Percentiles rank a stretch among this genome's conserved stretches.
phyloP scores from a whole-genome alignment of 176 grass and related monocot genomes.

The Musa acuminata region DNA sequence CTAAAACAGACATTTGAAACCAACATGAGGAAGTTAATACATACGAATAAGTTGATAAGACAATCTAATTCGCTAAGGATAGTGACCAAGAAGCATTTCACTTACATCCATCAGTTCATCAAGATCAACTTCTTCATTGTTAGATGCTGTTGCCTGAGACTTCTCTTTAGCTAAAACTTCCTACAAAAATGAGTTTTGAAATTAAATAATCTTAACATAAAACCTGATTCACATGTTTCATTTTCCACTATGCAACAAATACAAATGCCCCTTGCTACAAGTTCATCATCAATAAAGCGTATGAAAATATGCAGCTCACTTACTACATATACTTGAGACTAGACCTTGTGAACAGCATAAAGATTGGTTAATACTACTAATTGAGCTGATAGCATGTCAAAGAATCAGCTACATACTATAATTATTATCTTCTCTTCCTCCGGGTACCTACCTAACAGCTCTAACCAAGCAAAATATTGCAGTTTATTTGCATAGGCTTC shows the following conservation, averaged over 20 bases:
- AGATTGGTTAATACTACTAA: no score
- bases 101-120: slow-evolving; percentile 95
- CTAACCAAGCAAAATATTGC: background rate
- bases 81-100: slow-evolving; percentile 3
- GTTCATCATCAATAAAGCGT: no score
- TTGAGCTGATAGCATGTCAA: no score
- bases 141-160: slow-evolving; percentile 41
- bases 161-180: slow-evolving; percentile 68
- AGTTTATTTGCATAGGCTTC: background rate
- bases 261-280: no score
- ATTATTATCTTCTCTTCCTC: no score
- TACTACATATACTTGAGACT: no score
- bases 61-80: background rate
- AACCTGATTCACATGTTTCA: background rate
- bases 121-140: slow-evolving; percentile 83
- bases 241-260: no score
- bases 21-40: slow-evolving; percentile 3
- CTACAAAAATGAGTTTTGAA: slow-evolving; percentile 28
- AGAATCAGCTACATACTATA: no score
- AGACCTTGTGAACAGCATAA: no score
- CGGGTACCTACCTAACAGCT: background rate
- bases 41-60: background rate
- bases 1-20: slow-evolving; percentile 22
- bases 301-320: no score
- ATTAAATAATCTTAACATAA: slow-evolving; percentile 6